Evolutionary conservation across 75 land plant species (phyloP).

Genomic region (Selaginella tamariscina): DNA sequence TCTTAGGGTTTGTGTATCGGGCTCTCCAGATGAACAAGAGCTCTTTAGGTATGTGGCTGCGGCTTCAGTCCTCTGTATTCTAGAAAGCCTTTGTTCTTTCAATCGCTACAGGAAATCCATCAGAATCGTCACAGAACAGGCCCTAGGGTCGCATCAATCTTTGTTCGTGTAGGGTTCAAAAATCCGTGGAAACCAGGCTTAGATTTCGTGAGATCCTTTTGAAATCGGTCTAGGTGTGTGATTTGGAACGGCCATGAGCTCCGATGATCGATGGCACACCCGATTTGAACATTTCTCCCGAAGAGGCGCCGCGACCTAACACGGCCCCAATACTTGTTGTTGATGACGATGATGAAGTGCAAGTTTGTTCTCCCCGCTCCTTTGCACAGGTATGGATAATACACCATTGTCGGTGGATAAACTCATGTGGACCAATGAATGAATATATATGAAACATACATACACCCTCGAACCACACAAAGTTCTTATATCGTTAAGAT

Average conservation of each 20-base stretch:
- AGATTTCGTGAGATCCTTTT: not conserved
- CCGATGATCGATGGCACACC: too few species aligned
- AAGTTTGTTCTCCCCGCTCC: constrained; percentile 2
- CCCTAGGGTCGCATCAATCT: not conserved
- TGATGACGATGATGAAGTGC: constrained; percentile 9
- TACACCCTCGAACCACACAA: too few species aligned
- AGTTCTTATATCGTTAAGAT: not conserved
- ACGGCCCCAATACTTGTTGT: not conserved
- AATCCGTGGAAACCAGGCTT: not conserved
- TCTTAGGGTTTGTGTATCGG: not conserved
- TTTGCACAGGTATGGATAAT: constrained; percentile 6
- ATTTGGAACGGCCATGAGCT: not conserved
- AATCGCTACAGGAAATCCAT: too few species aligned
- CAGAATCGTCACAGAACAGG: too few species aligned
- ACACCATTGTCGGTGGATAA: too few species aligned
- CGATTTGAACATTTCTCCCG: too few species aligned
- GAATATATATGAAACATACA: too few species aligned
- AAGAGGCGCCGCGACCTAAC: too few species aligned
- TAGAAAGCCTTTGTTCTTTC: too few species aligned
- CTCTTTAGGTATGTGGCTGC: not conserved
- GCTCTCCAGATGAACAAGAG: not conserved
- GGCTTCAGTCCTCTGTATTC: not conserved
- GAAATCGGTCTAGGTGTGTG: not conserved
- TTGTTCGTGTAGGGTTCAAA: not conserved
- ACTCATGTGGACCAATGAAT: too few species aligned